These are phyloP conservation scores for Diaporthe ampelina DNA, from an alignment of 2,329 filamentous ascomycete genomes.

Conservation along the genomic window DNA sequence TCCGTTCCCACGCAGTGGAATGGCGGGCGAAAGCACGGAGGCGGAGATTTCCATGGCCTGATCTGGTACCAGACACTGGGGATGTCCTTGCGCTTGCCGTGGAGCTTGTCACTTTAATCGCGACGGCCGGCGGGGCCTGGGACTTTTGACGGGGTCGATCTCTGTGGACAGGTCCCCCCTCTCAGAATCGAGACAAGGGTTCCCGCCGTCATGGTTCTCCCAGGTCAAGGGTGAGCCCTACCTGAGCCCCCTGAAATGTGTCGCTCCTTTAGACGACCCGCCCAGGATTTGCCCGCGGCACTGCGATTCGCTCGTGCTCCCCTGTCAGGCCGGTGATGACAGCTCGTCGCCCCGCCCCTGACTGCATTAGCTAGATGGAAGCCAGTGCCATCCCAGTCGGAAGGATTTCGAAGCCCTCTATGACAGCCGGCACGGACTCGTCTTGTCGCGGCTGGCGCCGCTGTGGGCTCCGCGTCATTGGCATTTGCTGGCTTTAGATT, in stretches of 20 bases:
- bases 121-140: constrained; percentile 31
- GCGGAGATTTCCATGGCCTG: constrained; percentile 31
- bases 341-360: constrained; percentile 39
- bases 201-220: constrained; percentile 32
- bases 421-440: constrained; percentile 39
- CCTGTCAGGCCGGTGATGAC: constrained; percentile 39
- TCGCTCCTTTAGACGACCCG: constrained; percentile 28
- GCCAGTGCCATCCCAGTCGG: constrained; percentile 31
- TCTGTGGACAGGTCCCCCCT: constrained; percentile 24
- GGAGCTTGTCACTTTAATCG: constrained; percentile 39
- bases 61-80: constrained; percentile 23
- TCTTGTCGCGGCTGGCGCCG: constrained; percentile 34
- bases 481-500: not conserved
- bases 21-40: constrained; percentile 23
- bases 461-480: constrained; percentile 7
- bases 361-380: constrained; percentile 38
- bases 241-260: constrained; percentile 18
- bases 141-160: constrained; percentile 27
- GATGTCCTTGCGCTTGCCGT: constrained; percentile 21
- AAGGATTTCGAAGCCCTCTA: constrained; percentile 33
- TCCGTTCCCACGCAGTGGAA: constrained; percentile 13
- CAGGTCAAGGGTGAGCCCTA: constrained; percentile 25
- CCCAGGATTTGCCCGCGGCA: not conserved
- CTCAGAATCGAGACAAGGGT: constrained; percentile 35
- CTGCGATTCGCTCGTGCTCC: constrained; percentile 36